Conservation (phyloP, 768 basidiomycete species). For the Rhizopogon salebrosus region DNA sequence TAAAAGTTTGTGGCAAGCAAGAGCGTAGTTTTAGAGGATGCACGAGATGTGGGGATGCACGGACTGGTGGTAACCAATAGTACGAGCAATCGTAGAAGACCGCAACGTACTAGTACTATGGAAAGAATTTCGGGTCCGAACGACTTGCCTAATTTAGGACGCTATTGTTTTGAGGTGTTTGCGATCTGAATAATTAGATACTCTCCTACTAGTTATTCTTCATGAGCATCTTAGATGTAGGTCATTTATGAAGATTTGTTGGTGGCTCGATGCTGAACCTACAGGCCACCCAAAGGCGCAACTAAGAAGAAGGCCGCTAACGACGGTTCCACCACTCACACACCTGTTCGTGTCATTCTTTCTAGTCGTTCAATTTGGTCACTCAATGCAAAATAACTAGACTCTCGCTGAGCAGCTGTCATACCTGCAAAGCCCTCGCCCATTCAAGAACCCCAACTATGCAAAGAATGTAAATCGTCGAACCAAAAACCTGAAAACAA, state of each 20-base stretch:
- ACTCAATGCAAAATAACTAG: slow-evolving; percentile 29
- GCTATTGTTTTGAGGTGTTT: too few relatives aligned
- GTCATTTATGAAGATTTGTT: background rate
- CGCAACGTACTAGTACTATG: too few relatives aligned
- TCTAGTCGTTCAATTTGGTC: background rate
- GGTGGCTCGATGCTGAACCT: background rate
- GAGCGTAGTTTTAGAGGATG: too few relatives aligned
- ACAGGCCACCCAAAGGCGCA: slow-evolving; percentile 27
- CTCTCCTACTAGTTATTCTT: too few relatives aligned
- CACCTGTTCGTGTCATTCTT: slow-evolving; percentile 14
- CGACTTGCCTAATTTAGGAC: too few relatives aligned
- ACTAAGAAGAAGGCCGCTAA: slow-evolving; percentile 12
- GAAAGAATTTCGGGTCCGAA: too few relatives aligned
- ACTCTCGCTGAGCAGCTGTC: slow-evolving; percentile 72
- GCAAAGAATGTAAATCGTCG: slow-evolving; percentile 66
- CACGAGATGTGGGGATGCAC: too few relatives aligned
- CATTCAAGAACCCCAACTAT: slow-evolving; percentile 75
- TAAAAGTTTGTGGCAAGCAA: too few relatives aligned
- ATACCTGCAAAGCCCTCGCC: slow-evolving; percentile 60
- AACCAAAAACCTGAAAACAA: slow-evolving; percentile 75
- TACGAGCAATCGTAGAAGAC: too few relatives aligned
- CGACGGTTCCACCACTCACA: slow-evolving; percentile 8
- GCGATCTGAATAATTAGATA: too few relatives aligned
- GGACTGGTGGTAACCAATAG: too few relatives aligned
- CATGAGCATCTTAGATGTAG: background rate